phyloP scores from a whole-genome alignment of 2,329 filamentous ascomycete genomes.

The Talaromyces pinophilus region DNA sequence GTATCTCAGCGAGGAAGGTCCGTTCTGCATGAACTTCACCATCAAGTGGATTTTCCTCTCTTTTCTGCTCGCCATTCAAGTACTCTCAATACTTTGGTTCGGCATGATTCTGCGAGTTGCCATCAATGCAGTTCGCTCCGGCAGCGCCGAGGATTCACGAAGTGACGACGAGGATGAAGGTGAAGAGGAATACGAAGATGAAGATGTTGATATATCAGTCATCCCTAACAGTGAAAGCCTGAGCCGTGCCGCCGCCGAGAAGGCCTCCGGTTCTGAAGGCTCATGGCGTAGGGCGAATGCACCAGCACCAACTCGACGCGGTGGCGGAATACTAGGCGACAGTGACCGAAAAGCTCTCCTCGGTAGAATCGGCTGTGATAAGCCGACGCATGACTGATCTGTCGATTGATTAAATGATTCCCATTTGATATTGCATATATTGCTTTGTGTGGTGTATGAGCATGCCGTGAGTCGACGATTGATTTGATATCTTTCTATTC shows the following conservation, averaged over 20 bases:
- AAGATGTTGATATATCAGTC: conserved; percentile 27
- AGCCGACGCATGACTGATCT: conserved; percentile 48
- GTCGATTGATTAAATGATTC: conserved; percentile 5
- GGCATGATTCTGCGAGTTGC: conserved; percentile 83
- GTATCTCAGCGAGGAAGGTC: conserved; percentile 68
- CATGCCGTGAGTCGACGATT: conserved; percentile 14
- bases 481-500: conserved; percentile 8
- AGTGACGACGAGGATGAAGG: conserved; percentile 82
- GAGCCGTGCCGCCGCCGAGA: conserved; percentile 30
- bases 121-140: conserved; percentile 69
- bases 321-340: conserved; percentile 40
- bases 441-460: conserved; percentile 18
- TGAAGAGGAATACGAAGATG: conserved; percentile 55
- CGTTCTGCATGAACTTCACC: conserved; percentile 75
- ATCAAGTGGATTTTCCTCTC: conserved; percentile 77
- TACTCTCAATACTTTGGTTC: conserved; percentile 84
- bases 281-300: conserved; percentile 41
- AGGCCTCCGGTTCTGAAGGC: conserved; percentile 29
- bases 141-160: conserved; percentile 80
- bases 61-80: conserved; percentile 75
- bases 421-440: conserved; percentile 21
- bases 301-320: conserved; percentile 36
- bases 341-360: conserved; percentile 69
- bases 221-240: conserved; percentile 29
- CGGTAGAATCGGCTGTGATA: conserved; percentile 80